Conservation (phyloP, 805 yeast species). For the Cyberlindnera petersonii region DNA sequence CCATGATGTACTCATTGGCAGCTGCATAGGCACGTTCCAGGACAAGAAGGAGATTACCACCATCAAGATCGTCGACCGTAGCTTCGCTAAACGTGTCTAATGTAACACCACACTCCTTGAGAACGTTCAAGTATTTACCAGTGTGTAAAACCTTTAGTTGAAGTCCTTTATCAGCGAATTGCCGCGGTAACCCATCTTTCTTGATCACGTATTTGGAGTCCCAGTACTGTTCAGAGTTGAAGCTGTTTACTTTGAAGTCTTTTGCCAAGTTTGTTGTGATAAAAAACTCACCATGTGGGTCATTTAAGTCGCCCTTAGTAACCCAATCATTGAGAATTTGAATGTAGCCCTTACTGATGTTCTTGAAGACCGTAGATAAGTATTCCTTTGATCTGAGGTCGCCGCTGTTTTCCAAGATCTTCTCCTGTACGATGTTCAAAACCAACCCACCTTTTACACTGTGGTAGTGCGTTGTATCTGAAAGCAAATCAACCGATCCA, state of each 20-base stretch:
- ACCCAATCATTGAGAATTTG: conserved; percentile 78
- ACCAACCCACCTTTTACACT: conserved; percentile 78
- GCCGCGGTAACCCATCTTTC: conserved; percentile 69
- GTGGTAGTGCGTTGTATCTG: conserved; percentile 49
- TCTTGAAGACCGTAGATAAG: conserved; percentile 47
- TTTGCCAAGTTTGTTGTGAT: conserved; percentile 38
- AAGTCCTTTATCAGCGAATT: conserved; percentile 48
- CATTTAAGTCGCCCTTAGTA: conserved; percentile 64
- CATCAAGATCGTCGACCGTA: conserved; percentile 32
- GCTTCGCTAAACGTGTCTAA: conserved; percentile 19
- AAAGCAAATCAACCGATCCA: conserved; percentile 45
- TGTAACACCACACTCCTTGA: conserved; percentile 53
- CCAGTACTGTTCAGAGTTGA: conserved; percentile 62
- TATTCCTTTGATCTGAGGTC: conserved; percentile 54
- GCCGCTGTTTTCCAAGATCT: conserved; percentile 59
- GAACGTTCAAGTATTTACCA: conserved; percentile 79
- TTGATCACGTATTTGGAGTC: conserved; percentile 69
- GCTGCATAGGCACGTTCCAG: conserved; percentile 58
- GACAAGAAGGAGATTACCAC: conserved; percentile 47
- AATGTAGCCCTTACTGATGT: conserved; percentile 60
- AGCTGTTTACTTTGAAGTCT: conserved; percentile 25
- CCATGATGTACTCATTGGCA: conserved; percentile 60
- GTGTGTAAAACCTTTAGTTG: conserved; percentile 69
- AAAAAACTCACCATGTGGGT: conserved; percentile 79
- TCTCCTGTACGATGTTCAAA: conserved; percentile 54